Evolutionary conservation across 2,329 filamentous ascomycete genomes (phyloP).

Genomic region (Colletotrichum cordylinicola): DNA sequence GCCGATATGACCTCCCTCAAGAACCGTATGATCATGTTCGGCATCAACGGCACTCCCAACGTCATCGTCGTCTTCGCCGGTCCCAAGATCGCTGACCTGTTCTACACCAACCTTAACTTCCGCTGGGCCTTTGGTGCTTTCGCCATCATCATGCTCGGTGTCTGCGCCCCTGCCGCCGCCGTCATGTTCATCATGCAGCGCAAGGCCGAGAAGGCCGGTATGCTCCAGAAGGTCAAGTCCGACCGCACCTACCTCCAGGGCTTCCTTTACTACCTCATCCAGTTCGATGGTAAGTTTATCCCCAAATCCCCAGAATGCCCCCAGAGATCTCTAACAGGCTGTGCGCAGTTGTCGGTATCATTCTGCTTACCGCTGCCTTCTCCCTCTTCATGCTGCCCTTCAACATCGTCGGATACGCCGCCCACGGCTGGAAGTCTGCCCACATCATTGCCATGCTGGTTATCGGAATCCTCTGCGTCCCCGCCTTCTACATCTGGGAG

Average conservation of each 20-base stretch:
- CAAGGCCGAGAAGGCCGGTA: conserved; percentile 54
- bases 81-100: conserved; percentile 43
- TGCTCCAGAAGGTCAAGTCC: conserved; percentile 27
- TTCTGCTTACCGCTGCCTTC: conserved; percentile 54
- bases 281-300: conserved; percentile 22
- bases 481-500: conserved; percentile 54
- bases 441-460: conserved; percentile 54
- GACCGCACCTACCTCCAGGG: conserved; percentile 10
- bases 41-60: conserved; percentile 46
- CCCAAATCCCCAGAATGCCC: background rate
- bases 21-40: conserved; percentile 49
- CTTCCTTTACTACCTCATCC: conserved; percentile 14
- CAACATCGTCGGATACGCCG: conserved; percentile 50
- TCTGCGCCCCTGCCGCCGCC: conserved; percentile 39
- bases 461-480: conserved; percentile 56
- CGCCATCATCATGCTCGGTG: conserved; percentile 63
- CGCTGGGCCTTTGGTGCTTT: conserved; percentile 65
- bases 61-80: conserved; percentile 52
- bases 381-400: conserved; percentile 63
- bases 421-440: conserved; percentile 45
- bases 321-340: background rate
- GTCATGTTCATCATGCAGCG: conserved; percentile 42
- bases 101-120: conserved; percentile 42
- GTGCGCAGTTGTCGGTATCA: conserved; percentile 46
- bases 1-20: conserved; percentile 49